Evolutionary conservation across 495 filamentous ascomycete genomes (phyloP).

Genomic region (Talaromyces proteolyticus): DNA sequence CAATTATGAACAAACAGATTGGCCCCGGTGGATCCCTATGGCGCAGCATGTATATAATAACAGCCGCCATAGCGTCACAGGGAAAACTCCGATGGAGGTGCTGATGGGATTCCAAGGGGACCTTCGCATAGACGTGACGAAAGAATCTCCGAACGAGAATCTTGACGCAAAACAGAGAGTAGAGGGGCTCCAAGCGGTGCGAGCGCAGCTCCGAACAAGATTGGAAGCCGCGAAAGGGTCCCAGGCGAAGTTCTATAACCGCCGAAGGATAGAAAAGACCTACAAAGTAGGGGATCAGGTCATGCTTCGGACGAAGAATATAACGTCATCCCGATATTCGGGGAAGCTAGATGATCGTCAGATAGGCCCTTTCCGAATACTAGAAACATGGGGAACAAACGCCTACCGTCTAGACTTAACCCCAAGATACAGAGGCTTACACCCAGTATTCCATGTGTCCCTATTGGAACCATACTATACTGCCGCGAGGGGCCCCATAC

Average conservation of each 20-base stretch:
- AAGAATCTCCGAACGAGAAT: background rate
- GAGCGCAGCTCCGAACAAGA: background rate
- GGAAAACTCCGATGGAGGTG: background rate
- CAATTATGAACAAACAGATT: no score
- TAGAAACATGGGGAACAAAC: background rate
- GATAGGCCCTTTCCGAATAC: background rate
- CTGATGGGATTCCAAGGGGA: background rate
- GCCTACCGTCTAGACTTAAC: background rate
- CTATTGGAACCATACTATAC: background rate
- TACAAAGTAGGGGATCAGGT: background rate
- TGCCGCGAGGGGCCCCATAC: background rate
- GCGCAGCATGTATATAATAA: no score
- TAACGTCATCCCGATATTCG: background rate
- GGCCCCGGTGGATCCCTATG: no score
- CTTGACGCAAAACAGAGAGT: background rate
- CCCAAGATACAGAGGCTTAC: background rate
- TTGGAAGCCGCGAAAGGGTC: background rate
- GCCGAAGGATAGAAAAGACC: background rate
- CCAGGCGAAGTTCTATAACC: background rate
- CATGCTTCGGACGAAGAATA: background rate
- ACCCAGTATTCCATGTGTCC: background rate
- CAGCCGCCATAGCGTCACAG: no score
- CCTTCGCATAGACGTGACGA: background rate
- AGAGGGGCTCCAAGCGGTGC: background rate
- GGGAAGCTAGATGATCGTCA: background rate